Percentiles rank a stretch among this genome's conserved stretches.
phyloP scores from a whole-genome alignment of 2,329 filamentous ascomycete species.

The Phoma sp. region DNA sequence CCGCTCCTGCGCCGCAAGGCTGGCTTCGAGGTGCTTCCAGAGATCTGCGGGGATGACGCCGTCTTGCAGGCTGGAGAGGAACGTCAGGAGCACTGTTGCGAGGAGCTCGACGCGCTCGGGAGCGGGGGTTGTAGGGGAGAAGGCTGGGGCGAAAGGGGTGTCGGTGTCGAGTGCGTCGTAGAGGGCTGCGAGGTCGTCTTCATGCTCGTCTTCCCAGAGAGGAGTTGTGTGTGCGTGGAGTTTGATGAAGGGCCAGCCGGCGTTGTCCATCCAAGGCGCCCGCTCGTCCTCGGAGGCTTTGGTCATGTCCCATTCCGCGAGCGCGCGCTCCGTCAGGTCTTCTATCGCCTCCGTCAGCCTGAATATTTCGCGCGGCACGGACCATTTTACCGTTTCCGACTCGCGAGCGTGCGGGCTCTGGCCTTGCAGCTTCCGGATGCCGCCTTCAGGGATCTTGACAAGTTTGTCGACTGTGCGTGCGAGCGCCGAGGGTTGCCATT shows the following conservation, averaged over 20 bases:
- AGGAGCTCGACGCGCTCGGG: conserved; percentile 76
- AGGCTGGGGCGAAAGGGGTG: conserved; percentile 62
- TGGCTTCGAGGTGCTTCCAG: conserved; percentile 60
- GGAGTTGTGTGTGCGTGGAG: conserved; percentile 25
- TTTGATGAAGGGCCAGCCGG: conserved; percentile 66
- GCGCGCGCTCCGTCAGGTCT: conserved; percentile 61
- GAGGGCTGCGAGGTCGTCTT: conserved; percentile 52
- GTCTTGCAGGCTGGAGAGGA: conserved; percentile 76
- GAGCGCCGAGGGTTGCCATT: conserved; percentile 82
- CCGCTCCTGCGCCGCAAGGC: conserved; percentile 46
- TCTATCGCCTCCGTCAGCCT: conserved; percentile 83
- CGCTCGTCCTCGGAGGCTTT: conserved; percentile 41
- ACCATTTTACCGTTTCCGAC: conserved; percentile 69
- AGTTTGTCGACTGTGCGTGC: conserved; percentile 88
- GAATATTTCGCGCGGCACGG: conserved; percentile 87
- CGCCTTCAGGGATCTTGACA: conserved; percentile 78
- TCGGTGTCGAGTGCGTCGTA: conserved; percentile 77
- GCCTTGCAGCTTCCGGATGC: conserved; percentile 73
- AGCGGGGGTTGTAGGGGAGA: conserved; percentile 64
- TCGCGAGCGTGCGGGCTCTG: conserved; percentile 51
- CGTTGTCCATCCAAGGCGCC: conserved; percentile 61
- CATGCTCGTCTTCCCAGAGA: conserved; percentile 54
- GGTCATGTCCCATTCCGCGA: conserved; percentile 69
- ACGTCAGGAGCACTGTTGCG: conserved; percentile 72
- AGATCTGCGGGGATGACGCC: conserved; percentile 74